Evolutionary conservation across 2,329 filamentous ascomycete species (phyloP).

Genomic region (Neonectria faginata): DNA sequence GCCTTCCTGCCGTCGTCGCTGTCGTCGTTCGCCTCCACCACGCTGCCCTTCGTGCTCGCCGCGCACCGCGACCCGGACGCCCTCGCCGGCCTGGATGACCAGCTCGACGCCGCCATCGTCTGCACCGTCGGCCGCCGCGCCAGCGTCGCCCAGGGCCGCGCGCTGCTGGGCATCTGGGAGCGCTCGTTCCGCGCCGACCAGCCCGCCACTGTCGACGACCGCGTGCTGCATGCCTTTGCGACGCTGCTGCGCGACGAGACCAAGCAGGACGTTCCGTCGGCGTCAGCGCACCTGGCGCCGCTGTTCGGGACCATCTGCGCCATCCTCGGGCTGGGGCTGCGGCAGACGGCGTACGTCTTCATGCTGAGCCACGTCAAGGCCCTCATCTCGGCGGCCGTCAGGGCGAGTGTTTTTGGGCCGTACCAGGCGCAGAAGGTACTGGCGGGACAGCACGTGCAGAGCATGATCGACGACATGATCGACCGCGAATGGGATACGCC

Average conservation of each 20-base stretch:
- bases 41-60: slow-evolving; percentile 79
- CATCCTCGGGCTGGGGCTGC: slow-evolving; percentile 69
- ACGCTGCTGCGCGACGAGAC: slow-evolving; percentile 48
- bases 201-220: slow-evolving; percentile 40
- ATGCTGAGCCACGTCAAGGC: slow-evolving; percentile 82
- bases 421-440: slow-evolving; percentile 83
- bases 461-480: slow-evolving; percentile 68
- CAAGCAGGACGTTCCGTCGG: slow-evolving; percentile 54
- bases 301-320: slow-evolving; percentile 75
- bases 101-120: slow-evolving; percentile 79
- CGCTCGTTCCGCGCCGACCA: slow-evolving; percentile 67
- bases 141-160: slow-evolving; percentile 79
- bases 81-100: slow-evolving; percentile 75
- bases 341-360: slow-evolving; percentile 79
- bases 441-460: slow-evolving; percentile 69
- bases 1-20: slow-evolving; percentile 78
- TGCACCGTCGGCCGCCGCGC: slow-evolving; percentile 84
- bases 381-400: slow-evolving; percentile 79
- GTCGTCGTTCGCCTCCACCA: slow-evolving; percentile 76
- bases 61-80: slow-evolving; percentile 67
- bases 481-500: slow-evolving; percentile 68
- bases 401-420: slow-evolving; percentile 82
- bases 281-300: slow-evolving; percentile 76
- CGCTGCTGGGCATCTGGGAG: slow-evolving; percentile 81
- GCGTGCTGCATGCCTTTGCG: slow-evolving; percentile 52